Evolutionary conservation across 306 rosid species (phyloP), one percentile per base, ranked within the genome.

Genomic region (Castanea sativa): DNA sequence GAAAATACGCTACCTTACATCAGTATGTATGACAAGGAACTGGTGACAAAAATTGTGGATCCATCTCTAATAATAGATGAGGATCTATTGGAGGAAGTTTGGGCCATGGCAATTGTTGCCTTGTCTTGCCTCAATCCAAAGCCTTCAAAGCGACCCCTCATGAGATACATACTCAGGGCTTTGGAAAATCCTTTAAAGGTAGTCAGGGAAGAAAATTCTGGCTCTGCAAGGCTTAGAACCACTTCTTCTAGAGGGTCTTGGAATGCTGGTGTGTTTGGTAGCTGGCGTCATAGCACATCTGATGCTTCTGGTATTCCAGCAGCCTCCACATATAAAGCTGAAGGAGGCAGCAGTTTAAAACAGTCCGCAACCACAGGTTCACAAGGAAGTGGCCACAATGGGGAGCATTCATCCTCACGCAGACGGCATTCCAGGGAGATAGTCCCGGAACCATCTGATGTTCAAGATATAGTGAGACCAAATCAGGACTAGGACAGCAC

Each of bases 51-150:
- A 81, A 91, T 95, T 58, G 80, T 92, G 6, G 99, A 95, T 80
- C 98, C 99, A 2, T 86, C 94, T 65, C 60, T 95, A 80, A 89
- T 90, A 19, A 89, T 95, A 19, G 98, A 93, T 27, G 99, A 95
- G 71, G 99, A 95, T 88, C 82, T 95, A 73, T 77, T 95, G 74
- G 99, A 95, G 86, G 99, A 95, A 88, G 98, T 93, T 32, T 93
- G 99, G 99, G 98, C 98, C 58, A 88, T 95, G 88, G 96, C 99
- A 20, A 89, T 95, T 19, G 96, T 95, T 14, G 99, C 99, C 57
- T 90, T 87, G 88, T 93, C 99, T 61, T 95, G 99, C 81, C 85
- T 95, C 63, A 92, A 91, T 75, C 98, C 98, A 0, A 95, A 90
- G 74, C 93, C 97, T 75, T 85, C 96, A 8, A 92, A 91, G 83